Evolutionary conservation across 1,284 basidiomycete genomes (phyloP), one percentile per base, ranked within the genome.

Genomic region (Anthracocystis panici-leucophaei): DNA sequence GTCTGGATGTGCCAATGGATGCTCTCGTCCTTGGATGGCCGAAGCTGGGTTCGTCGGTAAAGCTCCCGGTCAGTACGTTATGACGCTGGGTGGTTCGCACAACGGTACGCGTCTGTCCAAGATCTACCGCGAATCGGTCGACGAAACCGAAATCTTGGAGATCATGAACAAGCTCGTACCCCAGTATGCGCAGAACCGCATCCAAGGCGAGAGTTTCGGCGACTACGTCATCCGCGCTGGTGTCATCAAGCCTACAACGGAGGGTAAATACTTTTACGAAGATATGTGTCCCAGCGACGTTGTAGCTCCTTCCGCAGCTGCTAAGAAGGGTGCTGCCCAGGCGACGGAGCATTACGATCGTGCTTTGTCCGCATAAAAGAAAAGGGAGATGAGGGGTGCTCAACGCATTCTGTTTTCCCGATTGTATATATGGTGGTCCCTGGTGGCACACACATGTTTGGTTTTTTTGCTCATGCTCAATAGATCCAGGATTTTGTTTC

Each of bases 1-100:
- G 96, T 86, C 83, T 2, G 85, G 84, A 29, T 86, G 85, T 70
- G 83, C 86, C 33, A 86, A 86, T 67, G 83, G 84, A 9, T 86
- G 85, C 60, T 74, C 78, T 38, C 56, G 95, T 68, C 95, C 96
- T n/a, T 98, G 96, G 87, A 88, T 96, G 60, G 96, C 87, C 88
- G 95, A 99, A 88, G 89, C 98, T 41, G 95, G 94, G 0, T 97
- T 99, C 80, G 92, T 99, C 51, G 96, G 96, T 56, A 99, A 98
- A 87, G 95, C 96, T 0, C 94, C 92, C 1, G 95, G 94, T 20
- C 90, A 91, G 45, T 99, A 99, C 85, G 86, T 92, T 51, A 97
- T 99, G 95, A 89, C 98, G 48, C 91, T 99, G 25, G 96, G 97
- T 62, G 97, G 96, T 69, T 94, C 94, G 9, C 96, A 94, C 88